Evolutionary conservation across 2,329 filamentous ascomycete species (phyloP).

Genomic region (Beauveria bassiana): DNA sequence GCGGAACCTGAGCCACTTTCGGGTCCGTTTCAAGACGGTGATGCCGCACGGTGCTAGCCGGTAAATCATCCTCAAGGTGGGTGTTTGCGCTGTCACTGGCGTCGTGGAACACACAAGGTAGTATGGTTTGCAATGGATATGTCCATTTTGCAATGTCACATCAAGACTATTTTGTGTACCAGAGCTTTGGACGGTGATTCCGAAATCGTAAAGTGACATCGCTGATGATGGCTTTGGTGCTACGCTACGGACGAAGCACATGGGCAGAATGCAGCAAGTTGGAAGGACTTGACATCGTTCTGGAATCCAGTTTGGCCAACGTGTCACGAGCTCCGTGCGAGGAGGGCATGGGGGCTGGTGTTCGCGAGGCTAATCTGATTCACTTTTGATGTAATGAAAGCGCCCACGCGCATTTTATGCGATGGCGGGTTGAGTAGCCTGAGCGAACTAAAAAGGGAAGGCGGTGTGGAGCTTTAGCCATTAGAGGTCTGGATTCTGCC

Average conservation of each 20-base stretch:
- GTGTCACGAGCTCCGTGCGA: neutral
- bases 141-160: neutral
- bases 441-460: constrained; percentile 16
- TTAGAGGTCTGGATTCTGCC: constrained; percentile 21
- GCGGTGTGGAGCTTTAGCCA: constrained; percentile 16
- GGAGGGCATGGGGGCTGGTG: neutral
- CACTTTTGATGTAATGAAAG: neutral
- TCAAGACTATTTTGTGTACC: neutral
- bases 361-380: neutral
- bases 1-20: neutral
- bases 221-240: neutral
- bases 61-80: neutral
- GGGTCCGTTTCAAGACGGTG: neutral
- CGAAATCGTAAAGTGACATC: neutral
- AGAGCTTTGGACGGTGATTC: neutral
- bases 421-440: constrained; percentile 1
- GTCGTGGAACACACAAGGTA: neutral
- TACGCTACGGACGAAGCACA: neutral
- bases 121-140: neutral
- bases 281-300: neutral
- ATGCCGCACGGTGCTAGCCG: neutral
- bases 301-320: neutral
- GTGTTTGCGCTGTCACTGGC: neutral
- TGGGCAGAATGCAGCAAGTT: neutral
- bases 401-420: neutral